Evolutionary conservation across 129 eudicot species (phyloP).

Genomic region (Flaveria sonorensis): DNA sequence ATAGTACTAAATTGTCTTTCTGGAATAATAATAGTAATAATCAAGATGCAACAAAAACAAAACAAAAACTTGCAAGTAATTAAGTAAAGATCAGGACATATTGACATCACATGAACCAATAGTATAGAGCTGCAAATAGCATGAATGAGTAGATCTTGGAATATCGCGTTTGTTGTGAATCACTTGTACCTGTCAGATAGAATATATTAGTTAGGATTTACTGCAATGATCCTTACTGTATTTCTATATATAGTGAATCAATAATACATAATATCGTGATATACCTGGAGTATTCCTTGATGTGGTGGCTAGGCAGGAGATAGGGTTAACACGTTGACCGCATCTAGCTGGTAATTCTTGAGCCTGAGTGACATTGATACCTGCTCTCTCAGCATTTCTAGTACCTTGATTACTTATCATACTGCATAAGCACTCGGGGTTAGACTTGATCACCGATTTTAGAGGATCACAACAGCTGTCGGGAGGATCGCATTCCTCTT

Average conservation of each 20-base stretch:
- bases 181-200: slow-evolving; percentile 16
- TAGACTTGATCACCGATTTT: slow-evolving; percentile 56
- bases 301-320: slow-evolving; percentile 58
- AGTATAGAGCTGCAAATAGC: slow-evolving; percentile 27
- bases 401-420: slow-evolving; percentile 63
- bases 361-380: slow-evolving; percentile 64
- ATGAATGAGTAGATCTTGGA: background rate
- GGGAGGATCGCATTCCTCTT: slow-evolving; percentile 44
- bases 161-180: slow-evolving; percentile 9
- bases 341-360: slow-evolving; percentile 78
- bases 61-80: slow-evolving; percentile 1
- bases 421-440: slow-evolving; percentile 70
- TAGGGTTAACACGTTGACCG: slow-evolving; percentile 69
- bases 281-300: slow-evolving; percentile 25
- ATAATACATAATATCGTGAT: too few species aligned
- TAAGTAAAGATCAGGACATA: background rate
- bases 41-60: slow-evolving; percentile 2
- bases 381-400: slow-evolving; percentile 56
- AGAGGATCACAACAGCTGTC: slow-evolving; percentile 68
- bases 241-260: too few species aligned
- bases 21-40: slow-evolving; percentile 3
- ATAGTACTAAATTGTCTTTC: background rate
- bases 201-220: too few species aligned
- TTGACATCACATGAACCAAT: slow-evolving; percentile 11
- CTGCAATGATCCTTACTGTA: too few species aligned